phyloP scores from a whole-genome alignment of 768 basidiomycete species.

The Kwoniella sp. region DNA sequence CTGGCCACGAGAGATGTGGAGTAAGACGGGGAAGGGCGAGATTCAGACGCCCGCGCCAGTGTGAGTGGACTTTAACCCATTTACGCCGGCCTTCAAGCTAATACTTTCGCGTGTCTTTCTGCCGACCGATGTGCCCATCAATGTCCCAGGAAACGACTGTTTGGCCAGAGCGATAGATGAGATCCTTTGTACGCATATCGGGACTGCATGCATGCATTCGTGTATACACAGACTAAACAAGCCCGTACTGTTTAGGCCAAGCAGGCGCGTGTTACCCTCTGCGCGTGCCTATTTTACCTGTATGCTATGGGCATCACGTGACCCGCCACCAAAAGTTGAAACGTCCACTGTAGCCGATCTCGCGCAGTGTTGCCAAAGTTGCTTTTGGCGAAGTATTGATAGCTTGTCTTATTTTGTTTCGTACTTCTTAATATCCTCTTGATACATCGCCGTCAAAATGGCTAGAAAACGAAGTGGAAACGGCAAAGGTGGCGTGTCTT shows the following conservation, averaged over 20 bases:
- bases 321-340: slow-evolving; percentile 27
- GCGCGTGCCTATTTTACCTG: too few relatives aligned
- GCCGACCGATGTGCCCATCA: not conserved
- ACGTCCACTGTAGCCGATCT: not conserved
- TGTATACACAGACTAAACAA: slow-evolving; percentile 1
- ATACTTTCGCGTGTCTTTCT: not conserved
- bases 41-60: slow-evolving; percentile 43
- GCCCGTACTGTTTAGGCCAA: too few relatives aligned
- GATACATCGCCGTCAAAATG: slow-evolving; percentile 12
- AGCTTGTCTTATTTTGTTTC: not conserved
- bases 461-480: slow-evolving; percentile 14
- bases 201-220: slow-evolving; percentile 15
- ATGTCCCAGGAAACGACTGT: slow-evolving; percentile 15
- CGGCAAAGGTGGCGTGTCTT: slow-evolving; percentile 14
- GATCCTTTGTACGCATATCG: not conserved
- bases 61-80: slow-evolving; percentile 33
- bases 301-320: too few relatives aligned
- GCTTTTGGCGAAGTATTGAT: not conserved
- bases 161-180: slow-evolving; percentile 18
- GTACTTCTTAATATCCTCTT: not conserved
- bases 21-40: slow-evolving; percentile 45
- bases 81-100: not conserved
- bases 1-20: slow-evolving; percentile 55
- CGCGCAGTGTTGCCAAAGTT: not conserved
- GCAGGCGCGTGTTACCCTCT: too few relatives aligned